Base-by-base conservation (phyloP, 352 stramenopile species). In the Phytopythium mirpurense region DNA sequence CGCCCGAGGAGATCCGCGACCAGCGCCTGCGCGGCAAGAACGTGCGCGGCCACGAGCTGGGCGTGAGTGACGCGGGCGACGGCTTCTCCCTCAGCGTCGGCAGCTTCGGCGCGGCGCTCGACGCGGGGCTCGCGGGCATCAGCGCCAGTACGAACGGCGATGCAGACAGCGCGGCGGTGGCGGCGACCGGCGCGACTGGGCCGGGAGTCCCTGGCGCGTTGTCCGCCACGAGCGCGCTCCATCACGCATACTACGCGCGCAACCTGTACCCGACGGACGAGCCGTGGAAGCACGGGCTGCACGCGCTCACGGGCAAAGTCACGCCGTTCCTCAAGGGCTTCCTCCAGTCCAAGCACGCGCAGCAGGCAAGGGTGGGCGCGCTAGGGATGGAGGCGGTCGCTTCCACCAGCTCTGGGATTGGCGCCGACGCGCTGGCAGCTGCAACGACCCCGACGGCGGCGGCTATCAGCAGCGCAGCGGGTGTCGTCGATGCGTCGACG, bases 21-120 rank as follows among this genome's bases (percentile, higher is more conserved):
- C 74, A 88, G 63, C 70, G 80, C 11, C 63, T 88, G 60, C 77
- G 80, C 36, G 80, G 80, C 6, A 83, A 84, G 61, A 88, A 72
- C 51, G 56, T 64, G 35, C 65, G 69, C 26, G 61, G 55, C 42
- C 57, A 70, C 19, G 65, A 68, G 10, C 16, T 52, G 2, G 41
- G 50, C 23, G 44, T 43, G 18, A 24, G 23, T 1, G 46, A 45
- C 19, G 32, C 46, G 5, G 15, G 12, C 18, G 35, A 50, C 38
- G 45, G 45, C 4, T 41, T 36, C 11, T 14, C 24, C 12, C 16
- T 42, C 31, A 29, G 54, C 26, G 27, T 45, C 34, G 35, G 35
- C 21, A 31, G 43, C 34, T 42, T 48, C 2, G 41, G 43, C 16
- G 31, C 24, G 10, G 26, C 55, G 35, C 47, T 68, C 24, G 57